phyloP scores from a whole-genome alignment of 306 rosid species.

The Trifolium dubium region DNA sequence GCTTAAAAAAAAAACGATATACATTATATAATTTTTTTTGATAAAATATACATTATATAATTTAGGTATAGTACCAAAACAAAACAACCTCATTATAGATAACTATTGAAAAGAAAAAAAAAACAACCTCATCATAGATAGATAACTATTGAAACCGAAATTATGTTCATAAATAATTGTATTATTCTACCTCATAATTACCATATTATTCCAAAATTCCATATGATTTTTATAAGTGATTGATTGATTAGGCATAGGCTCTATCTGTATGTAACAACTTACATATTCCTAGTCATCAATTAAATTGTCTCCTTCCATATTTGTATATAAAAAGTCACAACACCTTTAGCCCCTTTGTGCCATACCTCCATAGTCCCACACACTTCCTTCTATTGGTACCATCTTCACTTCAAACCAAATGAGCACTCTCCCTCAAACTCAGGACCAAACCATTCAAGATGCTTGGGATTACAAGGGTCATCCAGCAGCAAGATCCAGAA shows the following conservation, averaged over 20 bases:
- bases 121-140: too few species aligned
- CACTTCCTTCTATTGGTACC: neutral
- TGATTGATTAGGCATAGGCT: conserved; percentile 12
- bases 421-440: conserved; percentile 51
- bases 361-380: neutral
- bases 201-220: neutral
- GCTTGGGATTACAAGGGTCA: conserved; percentile 86
- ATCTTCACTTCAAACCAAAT: conserved; percentile 15
- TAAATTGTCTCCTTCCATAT: too few species aligned
- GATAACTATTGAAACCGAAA: neutral
- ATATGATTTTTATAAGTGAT: neutral
- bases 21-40: too few species aligned
- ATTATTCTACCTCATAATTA: conserved; percentile 15
- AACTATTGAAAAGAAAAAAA: too few species aligned
- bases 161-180: conserved; percentile 6
- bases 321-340: conserved; percentile 21
- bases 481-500: conserved; percentile 61
- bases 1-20: too few species aligned
- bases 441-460: conserved; percentile 60
- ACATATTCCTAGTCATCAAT: neutral
- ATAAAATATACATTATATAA: too few species aligned
- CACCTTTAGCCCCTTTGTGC: conserved; percentile 5
- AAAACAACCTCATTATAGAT: too few species aligned
- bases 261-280: neutral
- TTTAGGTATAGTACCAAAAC: too few species aligned